Evolutionary conservation across 1,284 basidiomycete species (phyloP).

Genomic region (Stereum hirsutum): DNA sequence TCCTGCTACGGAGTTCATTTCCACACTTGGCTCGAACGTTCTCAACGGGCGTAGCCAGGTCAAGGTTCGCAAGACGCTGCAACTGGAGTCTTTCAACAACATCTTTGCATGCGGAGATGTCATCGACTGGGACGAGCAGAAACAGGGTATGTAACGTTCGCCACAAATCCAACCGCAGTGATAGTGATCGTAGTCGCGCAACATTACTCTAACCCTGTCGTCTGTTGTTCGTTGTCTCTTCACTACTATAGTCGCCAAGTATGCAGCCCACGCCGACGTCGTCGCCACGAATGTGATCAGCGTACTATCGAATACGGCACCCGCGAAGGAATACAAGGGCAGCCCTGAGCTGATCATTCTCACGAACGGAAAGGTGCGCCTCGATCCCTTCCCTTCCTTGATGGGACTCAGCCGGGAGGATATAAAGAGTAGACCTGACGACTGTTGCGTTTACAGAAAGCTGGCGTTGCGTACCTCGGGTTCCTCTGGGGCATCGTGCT

Average conservation of each 20-base stretch:
- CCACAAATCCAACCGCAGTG: too few relatives aligned
- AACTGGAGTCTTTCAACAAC: conserved; percentile 33
- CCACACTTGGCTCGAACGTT: conserved; percentile 29
- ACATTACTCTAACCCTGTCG: too few relatives aligned
- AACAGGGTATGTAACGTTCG: too few relatives aligned
- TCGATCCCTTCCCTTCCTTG: neutral
- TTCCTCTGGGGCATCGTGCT: conserved; percentile 35
- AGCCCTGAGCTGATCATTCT: conserved; percentile 42
- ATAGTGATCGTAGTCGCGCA: too few relatives aligned
- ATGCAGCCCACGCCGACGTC: conserved; percentile 29
- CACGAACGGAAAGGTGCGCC: conserved; percentile 50
- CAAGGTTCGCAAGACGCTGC: conserved; percentile 42
- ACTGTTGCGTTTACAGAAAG: conserved; percentile 23
- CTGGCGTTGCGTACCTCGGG: conserved; percentile 34
- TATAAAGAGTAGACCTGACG: too few relatives aligned
- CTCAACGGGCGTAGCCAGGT: conserved; percentile 34
- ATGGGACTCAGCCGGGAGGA: neutral
- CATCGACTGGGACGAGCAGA: conserved; percentile 50
- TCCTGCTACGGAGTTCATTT: conserved; percentile 43
- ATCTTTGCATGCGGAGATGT: conserved; percentile 56
- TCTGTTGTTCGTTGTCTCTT: too few relatives aligned
- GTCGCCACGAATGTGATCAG: conserved; percentile 37
- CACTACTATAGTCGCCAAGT: conserved; percentile 42
- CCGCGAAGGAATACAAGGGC: conserved; percentile 39
- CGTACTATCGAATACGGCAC: conserved; percentile 26